Conservation (phyloP, 495 filamentous ascomycete genomes). For the Terfezia boudieri region DNA sequence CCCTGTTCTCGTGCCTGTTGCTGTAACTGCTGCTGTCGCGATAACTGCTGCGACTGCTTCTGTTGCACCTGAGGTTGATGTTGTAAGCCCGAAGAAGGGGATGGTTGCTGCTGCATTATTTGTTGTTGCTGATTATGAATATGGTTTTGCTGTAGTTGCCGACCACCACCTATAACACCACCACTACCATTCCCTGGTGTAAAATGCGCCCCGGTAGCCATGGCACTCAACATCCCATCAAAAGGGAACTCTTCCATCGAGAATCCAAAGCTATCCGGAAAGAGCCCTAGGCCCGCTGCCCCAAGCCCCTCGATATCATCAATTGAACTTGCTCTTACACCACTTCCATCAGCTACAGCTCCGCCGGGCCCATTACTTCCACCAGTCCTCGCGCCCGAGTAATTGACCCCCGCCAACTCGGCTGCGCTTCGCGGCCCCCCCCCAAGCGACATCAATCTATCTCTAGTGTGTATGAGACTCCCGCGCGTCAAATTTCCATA, state of each 20-base stretch:
- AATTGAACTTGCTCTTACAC: too few species aligned
- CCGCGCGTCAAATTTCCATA: too few species aligned
- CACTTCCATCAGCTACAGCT: too few species aligned
- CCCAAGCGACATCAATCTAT: too few species aligned
- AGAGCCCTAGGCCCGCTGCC: too few species aligned
- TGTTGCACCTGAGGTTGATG: background rate
- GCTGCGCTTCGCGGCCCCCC: too few species aligned
- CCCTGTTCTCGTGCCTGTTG: background rate
- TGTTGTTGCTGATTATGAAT: background rate
- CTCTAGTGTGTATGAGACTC: too few species aligned
- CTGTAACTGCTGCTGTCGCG: background rate
- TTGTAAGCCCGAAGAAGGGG: background rate
- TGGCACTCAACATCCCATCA: constrained; percentile 67
- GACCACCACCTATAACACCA: background rate
- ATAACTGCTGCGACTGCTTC: background rate
- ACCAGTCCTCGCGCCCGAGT: too few species aligned
- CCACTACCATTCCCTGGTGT: constrained; percentile 41
- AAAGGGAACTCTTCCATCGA: constrained; percentile 13
- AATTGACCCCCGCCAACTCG: too few species aligned
- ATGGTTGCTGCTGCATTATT: background rate
- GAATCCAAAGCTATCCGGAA: too few species aligned
- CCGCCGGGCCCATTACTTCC: too few species aligned
- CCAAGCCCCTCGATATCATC: too few species aligned
- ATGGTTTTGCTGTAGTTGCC: background rate
- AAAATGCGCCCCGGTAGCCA: constrained; percentile 22